Evolutionary conservation across 805 yeast species (phyloP).

Genomic region (Teunomyces barrocoloradensis): DNA sequence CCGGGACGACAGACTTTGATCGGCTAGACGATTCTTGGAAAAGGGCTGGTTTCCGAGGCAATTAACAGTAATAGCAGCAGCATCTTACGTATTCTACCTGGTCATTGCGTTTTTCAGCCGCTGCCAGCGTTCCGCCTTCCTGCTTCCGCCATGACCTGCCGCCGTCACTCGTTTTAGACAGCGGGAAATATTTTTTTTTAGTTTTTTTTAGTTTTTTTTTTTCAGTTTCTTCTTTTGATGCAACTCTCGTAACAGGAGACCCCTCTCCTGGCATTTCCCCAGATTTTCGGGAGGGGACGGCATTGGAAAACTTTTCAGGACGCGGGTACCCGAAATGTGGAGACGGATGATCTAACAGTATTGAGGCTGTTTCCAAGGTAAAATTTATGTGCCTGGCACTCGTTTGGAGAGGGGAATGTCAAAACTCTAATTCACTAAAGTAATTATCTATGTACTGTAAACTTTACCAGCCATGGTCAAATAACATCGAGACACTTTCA

Average conservation of each 20-base stretch:
- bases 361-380: not conserved
- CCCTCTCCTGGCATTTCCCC: constrained; percentile 4
- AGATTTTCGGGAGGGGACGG: constrained; percentile 6
- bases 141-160: not conserved
- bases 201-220: not conserved
- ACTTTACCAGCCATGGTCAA: constrained; percentile 70
- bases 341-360: not conserved
- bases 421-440: too few species aligned
- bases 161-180: not conserved
- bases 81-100: not conserved
- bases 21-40: too few species aligned
- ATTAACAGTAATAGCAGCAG: not conserved
- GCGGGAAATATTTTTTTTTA: not conserved
- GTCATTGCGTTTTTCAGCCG: not conserved
- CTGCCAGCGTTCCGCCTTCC: not conserved
- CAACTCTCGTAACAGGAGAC: not conserved
- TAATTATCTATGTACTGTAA: too few species aligned
- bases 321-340: not conserved
- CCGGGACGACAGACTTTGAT: not conserved
- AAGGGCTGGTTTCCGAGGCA: not conserved
- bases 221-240: not conserved
- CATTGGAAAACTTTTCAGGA: not conserved
- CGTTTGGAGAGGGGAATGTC: too few species aligned
- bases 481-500: constrained; percentile 89
- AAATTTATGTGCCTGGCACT: too few species aligned